phyloP scores from a whole-genome alignment of 345 rosid species.

The Litchi chinensis region DNA sequence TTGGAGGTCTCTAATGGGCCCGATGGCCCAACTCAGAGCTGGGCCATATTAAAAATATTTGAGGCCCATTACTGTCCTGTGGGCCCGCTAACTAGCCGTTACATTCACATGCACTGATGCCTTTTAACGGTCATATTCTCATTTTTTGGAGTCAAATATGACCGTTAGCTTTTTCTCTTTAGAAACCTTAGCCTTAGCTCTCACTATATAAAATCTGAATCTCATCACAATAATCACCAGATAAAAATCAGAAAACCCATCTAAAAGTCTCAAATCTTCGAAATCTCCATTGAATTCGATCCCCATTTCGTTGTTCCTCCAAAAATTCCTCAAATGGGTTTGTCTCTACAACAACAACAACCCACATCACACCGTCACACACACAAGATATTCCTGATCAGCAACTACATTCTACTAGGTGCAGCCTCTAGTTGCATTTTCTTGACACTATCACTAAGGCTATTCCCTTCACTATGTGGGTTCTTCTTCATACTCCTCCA shows the following conservation, averaged over 20 bases:
- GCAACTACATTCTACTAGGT: constrained; percentile 88
- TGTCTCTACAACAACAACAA: constrained; percentile 20
- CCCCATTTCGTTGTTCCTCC: neutral
- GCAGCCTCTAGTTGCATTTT: constrained; percentile 91
- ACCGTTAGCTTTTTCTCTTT: constrained; percentile 1
- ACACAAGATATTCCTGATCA: constrained; percentile 73
- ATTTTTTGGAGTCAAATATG: constrained; percentile 1
- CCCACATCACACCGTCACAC: constrained; percentile 51
- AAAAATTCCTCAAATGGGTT: constrained; percentile 35
- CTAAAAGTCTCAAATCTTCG: neutral
- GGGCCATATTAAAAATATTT: neutral
- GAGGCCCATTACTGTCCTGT: neutral
- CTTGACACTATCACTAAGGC: constrained; percentile 85
- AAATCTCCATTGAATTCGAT: constrained; percentile 4
- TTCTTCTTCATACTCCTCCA: constrained; percentile 63
- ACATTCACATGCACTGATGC: neutral
- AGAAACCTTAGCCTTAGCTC: neutral
- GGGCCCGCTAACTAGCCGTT: constrained; percentile 18
- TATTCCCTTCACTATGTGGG: constrained; percentile 79
- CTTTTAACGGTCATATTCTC: constrained; percentile 20
- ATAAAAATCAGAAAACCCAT: neutral
- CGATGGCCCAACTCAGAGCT: neutral
- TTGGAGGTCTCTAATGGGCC: neutral
- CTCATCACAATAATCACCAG: neutral
- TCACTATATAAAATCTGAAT: neutral